These are phyloP conservation scores for Nannochloropsis granulata DNA, from an alignment of 108 stramenopile species.

Conservation along the genomic window DNA sequence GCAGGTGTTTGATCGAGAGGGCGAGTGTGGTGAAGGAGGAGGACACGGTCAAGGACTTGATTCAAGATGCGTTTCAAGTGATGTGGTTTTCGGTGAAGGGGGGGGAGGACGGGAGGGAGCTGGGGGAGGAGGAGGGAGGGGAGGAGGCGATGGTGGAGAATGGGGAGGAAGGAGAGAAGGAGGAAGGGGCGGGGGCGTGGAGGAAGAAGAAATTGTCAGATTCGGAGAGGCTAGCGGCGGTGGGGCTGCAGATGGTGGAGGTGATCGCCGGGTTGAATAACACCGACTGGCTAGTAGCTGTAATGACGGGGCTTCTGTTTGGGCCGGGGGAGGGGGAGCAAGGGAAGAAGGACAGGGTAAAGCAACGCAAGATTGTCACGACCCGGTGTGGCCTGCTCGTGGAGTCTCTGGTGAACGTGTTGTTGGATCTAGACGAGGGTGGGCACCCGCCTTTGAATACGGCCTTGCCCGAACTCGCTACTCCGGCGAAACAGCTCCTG, in stretches of 20 bases:
- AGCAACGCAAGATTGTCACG: conserved; percentile 39
- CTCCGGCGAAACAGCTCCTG: conserved; percentile 45
- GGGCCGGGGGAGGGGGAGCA: conserved; percentile 58
- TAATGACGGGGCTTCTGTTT: conserved; percentile 57
- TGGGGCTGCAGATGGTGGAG: conserved; percentile 68
- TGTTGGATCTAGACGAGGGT: conserved; percentile 61
- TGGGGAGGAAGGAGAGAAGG: background rate
- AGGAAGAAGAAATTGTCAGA: background rate
- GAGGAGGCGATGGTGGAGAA: background rate
- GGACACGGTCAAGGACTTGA: conserved; percentile 70
- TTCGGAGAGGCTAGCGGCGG: background rate
- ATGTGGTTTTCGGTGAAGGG: conserved; percentile 45
- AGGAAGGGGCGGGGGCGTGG: background rate
- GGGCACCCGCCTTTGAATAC: conserved; percentile 16
- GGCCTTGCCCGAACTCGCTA: conserved; percentile 20
- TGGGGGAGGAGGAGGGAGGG: background rate
- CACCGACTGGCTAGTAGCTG: conserved; percentile 47
- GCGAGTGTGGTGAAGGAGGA: conserved; percentile 79
- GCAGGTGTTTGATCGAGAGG: conserved; percentile 52
- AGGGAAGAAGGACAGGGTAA: conserved; percentile 52
- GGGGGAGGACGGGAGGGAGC: background rate
- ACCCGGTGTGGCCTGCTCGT: conserved; percentile 51
- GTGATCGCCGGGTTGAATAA: conserved; percentile 45
- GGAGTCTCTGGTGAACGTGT: conserved; percentile 52
- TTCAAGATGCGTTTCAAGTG: conserved; percentile 64